phyloP scores from a whole-genome alignment of 2,329 filamentous ascomycete genomes.

The Sclerotinia minor region DNA sequence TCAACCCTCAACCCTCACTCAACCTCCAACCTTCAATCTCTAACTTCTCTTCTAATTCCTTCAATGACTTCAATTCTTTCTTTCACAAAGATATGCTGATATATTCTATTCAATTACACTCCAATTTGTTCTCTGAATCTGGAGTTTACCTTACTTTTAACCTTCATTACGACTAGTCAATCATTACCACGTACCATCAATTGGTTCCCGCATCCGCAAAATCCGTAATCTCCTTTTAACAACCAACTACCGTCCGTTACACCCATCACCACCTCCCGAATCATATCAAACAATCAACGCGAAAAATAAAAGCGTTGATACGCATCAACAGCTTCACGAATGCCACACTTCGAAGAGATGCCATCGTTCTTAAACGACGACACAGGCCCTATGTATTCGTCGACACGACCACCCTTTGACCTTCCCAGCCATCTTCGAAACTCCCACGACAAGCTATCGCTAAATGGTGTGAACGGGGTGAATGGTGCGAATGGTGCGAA shows the following conservation, averaged over 20 bases:
- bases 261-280: constrained; percentile 8
- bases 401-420: constrained; percentile 38
- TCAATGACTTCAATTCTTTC: constrained; percentile 1
- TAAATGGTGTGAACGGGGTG: not conserved
- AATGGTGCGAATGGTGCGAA: constrained; percentile 15
- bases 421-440: constrained; percentile 44
- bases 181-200: constrained; percentile 12
- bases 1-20: too few species aligned
- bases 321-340: constrained; percentile 35
- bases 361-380: constrained; percentile 52
- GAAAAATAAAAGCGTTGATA: constrained; percentile 36
- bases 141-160: not conserved
- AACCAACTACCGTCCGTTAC: not conserved
- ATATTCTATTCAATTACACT: constrained; percentile 28
- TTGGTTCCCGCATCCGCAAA: constrained; percentile 19
- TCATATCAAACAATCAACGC: constrained; percentile 26
- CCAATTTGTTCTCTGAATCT: not conserved
- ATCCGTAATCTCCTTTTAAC: constrained; percentile 19
- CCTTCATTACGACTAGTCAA: not conserved
- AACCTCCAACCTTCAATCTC: not conserved
- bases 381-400: constrained; percentile 38
- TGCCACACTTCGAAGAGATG: constrained; percentile 52
- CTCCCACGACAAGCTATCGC: constrained; percentile 40
- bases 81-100: constrained; percentile 26
- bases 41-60: not conserved